Evolutionary conservation across 164 flowering plant species (phyloP), one percentile per base, ranked within the genome.

Genomic region (Hamamelis virginiana): DNA sequence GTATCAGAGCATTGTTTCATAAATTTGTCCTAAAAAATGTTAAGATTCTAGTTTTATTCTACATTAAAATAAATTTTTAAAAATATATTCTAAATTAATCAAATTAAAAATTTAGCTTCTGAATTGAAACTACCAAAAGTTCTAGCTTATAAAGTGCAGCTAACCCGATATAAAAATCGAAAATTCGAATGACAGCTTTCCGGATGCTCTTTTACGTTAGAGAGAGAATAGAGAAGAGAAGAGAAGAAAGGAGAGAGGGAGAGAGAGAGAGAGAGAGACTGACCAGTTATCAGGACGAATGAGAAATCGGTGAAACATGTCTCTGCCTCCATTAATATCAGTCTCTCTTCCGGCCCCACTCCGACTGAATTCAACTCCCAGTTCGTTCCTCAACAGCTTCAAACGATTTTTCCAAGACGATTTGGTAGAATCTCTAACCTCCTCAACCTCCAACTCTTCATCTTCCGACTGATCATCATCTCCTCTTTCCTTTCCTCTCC

Each of bases 281-380:
- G 26, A 80, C 84, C 75, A 53, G 68, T 67, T 71, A 16, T 78
- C 78, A 0, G 84, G 84, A 62, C 61, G 63, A 59, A 81, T 74
- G 65, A 76, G 23, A 67, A 69, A 76, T 18, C 50, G 70, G 18
- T 55, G 26, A 4, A 63, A 74, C 15, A 62, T 58, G 19, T 75
- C 71, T 33, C 27, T 56, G 13, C 11, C 1, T 74, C 72, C 78
- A 5, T 69, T 38, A 23, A 72, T 13, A 45, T 77, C 55, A 19
- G 51, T 23, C 8, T 67, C 73, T 11, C 73, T 56, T 22, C 70
- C 68, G 21, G 67, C 15, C 41, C 62, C 22, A 43, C 52, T 50
- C 21, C 78, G 59, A 44, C 27, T 26, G 27, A 11, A n/a, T 6
- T 61, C 46, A 9, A 69, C 41, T 13, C 67, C 56, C 15, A 77